Base-by-base conservation (phyloP, 352 stramenopile species). In the Globisporangium carolinianum region DNA sequence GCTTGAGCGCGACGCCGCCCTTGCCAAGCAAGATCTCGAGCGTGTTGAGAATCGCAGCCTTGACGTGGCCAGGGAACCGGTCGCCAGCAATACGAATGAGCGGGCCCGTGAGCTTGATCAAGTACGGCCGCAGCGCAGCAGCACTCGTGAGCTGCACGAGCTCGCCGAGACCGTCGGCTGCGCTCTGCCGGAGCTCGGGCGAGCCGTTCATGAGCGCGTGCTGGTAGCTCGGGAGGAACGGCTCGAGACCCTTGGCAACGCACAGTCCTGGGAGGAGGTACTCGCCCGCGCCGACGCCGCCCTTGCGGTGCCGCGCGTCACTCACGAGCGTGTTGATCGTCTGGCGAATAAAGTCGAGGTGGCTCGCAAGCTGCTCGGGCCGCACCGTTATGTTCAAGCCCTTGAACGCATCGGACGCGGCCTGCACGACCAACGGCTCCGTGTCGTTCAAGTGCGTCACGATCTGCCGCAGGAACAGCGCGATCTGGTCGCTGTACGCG, bases 71-170 rank as follows among this genome's bases (percentile, higher is more conserved):
- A 15, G 95, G 87, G 79, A 99, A 99, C n/a, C 96, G 83, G 65
- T 99, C 97, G 57, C 97, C 97, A 53, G 98, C 96, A 71, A 99
- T 99, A 76, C 98, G 95, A 76, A 99, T 98, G 41, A 99, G 87
- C 47, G 90, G 87, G 45, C 90, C 90, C 57, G 97, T 89, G 66
- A 99, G 93, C 80, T 99, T 99, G 76, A 99, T 98, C 58, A 98
- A 78, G 69, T 98, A 96, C 53, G 95, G 95, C 56, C 98, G 98
- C 56, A 98, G 80, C 53, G 91, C 68, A 51, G 81, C 67, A 1
- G 67, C 57, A 38, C 73, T 87, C 54, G 97, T 98, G 38, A 99
- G 72, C 60, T 91, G 75, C 51, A 99, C 97, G 42, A 99, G 83
- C 76, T 99, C 97, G 32, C 96, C 97, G 35, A 99, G 83, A 55